Evolutionary conservation across 768 basidiomycete species (phyloP).

Genomic region (Ephemerocybe angulata): DNA sequence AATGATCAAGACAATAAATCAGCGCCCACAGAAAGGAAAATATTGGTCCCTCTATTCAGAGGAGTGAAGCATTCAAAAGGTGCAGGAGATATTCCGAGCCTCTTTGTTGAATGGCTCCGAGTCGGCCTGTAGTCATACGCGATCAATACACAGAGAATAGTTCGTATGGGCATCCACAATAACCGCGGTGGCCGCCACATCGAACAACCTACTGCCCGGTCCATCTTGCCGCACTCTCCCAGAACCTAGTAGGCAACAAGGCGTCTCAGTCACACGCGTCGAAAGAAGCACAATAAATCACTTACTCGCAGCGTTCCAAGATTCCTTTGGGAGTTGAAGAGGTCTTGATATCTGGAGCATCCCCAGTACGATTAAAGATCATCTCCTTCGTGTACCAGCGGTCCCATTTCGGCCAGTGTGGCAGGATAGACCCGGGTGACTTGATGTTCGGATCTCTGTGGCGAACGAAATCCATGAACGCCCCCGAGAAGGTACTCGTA

Average conservation of each 20-base stretch:
- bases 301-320: constrained; percentile 8
- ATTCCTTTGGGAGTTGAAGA: neutral
- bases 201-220: constrained; percentile 2
- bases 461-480: constrained; percentile 36
- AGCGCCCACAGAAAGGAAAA: too few relatives aligned
- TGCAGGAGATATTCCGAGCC: too few relatives aligned
- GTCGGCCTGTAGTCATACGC: too few relatives aligned
- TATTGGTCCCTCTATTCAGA: too few relatives aligned
- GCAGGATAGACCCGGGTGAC: constrained; percentile 28
- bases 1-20: too few relatives aligned
- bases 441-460: constrained; percentile 31
- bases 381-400: constrained; percentile 32
- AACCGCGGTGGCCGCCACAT: too few relatives aligned
- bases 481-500: constrained; percentile 32
- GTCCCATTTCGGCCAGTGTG: constrained; percentile 32
- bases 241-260: neutral
- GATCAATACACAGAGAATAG: too few relatives aligned
- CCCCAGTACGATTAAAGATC: constrained; percentile 42
- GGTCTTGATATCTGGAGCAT: constrained; percentile 17
- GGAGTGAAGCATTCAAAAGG: too few relatives aligned
- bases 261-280: neutral
- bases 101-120: too few relatives aligned
- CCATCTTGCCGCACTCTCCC: neutral
- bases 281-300: neutral
- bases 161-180: too few relatives aligned